Evolutionary conservation across 371 early-diverging fungal species (phyloP).

Genomic region (Mortierella sp.): DNA sequence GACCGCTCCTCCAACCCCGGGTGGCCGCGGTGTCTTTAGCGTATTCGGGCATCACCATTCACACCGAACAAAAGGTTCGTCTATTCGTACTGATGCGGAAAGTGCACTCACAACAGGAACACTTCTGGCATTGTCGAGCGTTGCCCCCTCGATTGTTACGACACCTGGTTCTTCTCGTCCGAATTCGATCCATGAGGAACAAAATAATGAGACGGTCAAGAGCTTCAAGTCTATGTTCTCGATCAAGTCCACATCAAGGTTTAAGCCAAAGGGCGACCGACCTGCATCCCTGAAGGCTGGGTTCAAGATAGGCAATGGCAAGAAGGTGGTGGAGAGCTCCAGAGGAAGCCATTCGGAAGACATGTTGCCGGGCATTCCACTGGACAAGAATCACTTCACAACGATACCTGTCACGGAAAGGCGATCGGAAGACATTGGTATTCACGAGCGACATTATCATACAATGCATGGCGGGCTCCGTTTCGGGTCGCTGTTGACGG

Average conservation of each 20-base stretch:
- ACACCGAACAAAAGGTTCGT: conserved; percentile 9
- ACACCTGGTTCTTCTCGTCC: conserved; percentile 33
- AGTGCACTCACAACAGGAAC: neutral
- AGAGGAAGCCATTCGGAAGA: neutral
- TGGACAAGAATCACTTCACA: conserved; percentile 12
- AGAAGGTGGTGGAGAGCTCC: conserved; percentile 1
- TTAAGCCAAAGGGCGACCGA: conserved; percentile 25
- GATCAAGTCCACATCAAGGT: conserved; percentile 13
- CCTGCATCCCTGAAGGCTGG: conserved; percentile 40
- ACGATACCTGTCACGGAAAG: conserved; percentile 16
- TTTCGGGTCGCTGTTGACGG: conserved; percentile 18
- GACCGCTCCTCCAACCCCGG: conserved; percentile 35
- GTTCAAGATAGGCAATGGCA: conserved; percentile 17
- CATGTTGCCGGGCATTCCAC: neutral
- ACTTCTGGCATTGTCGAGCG: conserved; percentile 1
- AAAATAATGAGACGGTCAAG: conserved; percentile 40
- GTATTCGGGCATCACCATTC: conserved; percentile 31
- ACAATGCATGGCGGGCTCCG: neutral
- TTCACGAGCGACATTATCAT: conserved; percentile 1
- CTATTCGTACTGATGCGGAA: neutral
- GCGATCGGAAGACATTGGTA: neutral
- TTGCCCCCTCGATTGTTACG: conserved; percentile 2
- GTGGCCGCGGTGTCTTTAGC: conserved; percentile 18
- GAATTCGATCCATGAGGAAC: conserved; percentile 41
- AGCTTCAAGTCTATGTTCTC: conserved; percentile 50